These are phyloP conservation scores for Teratosphaeria pseudoeucalypti DNA, from an alignment of 2,329 filamentous ascomycete species.

Conservation along the genomic window DNA sequence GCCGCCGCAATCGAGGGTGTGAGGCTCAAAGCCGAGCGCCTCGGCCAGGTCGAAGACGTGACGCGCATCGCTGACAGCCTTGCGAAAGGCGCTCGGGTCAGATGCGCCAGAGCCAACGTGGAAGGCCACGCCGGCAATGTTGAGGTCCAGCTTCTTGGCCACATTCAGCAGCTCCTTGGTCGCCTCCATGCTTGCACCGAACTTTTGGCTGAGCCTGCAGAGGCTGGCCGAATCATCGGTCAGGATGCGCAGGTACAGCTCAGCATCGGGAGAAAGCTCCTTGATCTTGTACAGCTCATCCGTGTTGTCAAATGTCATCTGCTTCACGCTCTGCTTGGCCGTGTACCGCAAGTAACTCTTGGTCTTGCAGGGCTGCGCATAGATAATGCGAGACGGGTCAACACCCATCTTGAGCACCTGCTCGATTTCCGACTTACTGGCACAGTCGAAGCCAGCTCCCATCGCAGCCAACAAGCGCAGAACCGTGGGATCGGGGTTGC, in stretches of 20 bases:
- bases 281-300: conserved; percentile 98
- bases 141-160: conserved; percentile 72
- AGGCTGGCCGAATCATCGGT: conserved; percentile 93
- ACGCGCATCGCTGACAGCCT: conserved; percentile 82
- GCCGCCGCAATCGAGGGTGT: conserved; percentile 86
- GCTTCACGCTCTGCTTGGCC: conserved; percentile 71
- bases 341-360: conserved; percentile 95
- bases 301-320: conserved; percentile 99
- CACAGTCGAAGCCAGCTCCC: conserved; percentile 94
- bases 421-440: conserved; percentile 95
- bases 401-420: conserved; percentile 75
- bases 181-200: conserved; percentile 79
- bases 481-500: conserved; percentile 87
- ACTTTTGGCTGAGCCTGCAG: conserved; percentile 94
- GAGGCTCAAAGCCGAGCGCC: conserved; percentile 65
- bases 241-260: conserved; percentile 87
- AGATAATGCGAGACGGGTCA: conserved; percentile 86
- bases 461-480: conserved; percentile 77
- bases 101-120: conserved; percentile 95
- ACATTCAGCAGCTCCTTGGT: conserved; percentile 67
- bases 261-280: conserved; percentile 75
- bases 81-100: conserved; percentile 81
- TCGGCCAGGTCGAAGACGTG: conserved; percentile 77
- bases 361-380: conserved; percentile 98
- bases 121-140: conserved; percentile 93